phyloP scores from a whole-genome alignment of 768 basidiomycete genomes.

The Suillus variegatus region DNA sequence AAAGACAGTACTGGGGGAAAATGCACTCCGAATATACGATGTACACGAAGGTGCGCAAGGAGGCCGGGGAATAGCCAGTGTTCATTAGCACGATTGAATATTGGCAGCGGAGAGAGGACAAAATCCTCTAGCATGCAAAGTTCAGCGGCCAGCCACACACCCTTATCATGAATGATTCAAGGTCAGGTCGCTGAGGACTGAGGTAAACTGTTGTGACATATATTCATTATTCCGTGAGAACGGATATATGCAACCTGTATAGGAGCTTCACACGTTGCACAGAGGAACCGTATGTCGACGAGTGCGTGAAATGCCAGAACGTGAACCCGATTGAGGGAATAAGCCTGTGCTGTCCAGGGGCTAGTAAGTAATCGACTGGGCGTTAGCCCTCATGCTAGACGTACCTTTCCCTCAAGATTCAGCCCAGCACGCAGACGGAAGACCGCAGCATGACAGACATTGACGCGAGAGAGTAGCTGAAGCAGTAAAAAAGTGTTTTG shows the following conservation, averaged over 20 bases:
- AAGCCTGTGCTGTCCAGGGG: neutral
- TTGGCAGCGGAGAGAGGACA: neutral
- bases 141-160: neutral
- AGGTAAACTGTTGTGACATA: neutral
- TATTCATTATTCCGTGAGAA: neutral
- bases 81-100: neutral
- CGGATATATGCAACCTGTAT: neutral
- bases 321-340: neutral
- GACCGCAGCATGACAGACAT: neutral
- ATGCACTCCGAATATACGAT: neutral
- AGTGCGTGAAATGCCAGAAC: neutral
- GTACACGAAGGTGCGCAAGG: neutral
- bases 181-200: neutral
- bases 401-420: neutral
- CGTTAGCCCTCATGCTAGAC: neutral
- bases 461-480: neutral
- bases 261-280: neutral
- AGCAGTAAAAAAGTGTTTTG: no score
- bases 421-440: neutral
- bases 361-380: neutral
- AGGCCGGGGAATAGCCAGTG: neutral
- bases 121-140: neutral
- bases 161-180: neutral
- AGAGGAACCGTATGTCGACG: neutral
- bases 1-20: neutral